These are phyloP conservation scores for Colletotrichum orbiculare DNA, from an alignment of 2,329 filamentous ascomycete genomes.

Conservation along the genomic window DNA sequence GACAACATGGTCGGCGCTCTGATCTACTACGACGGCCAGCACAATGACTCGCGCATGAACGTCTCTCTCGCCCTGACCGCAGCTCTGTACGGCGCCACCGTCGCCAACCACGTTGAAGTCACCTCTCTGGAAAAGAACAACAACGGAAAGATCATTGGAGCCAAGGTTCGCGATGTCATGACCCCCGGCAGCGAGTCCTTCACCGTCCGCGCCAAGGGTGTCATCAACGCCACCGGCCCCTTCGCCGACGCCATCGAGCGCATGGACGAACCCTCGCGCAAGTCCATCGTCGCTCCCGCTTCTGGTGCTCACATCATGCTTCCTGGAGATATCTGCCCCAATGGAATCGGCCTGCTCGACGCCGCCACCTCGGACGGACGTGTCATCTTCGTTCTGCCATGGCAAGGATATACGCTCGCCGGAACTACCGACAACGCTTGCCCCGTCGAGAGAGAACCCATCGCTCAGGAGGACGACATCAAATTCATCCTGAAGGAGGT, in stretches of 20 bases:
- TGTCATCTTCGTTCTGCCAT: constrained; percentile 88
- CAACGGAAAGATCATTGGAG: constrained; percentile 75
- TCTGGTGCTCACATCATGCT: constrained; percentile 87
- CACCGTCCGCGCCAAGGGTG: constrained; percentile 79
- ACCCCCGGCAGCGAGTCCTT: constrained; percentile 72
- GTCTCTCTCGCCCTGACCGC: constrained; percentile 85
- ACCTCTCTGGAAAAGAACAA: constrained; percentile 78
- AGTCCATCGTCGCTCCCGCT: constrained; percentile 81
- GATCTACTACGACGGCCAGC: constrained; percentile 88
- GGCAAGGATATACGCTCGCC: constrained; percentile 88
- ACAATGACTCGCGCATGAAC: constrained; percentile 91
- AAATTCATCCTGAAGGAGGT: constrained; percentile 86
- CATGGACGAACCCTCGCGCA: constrained; percentile 77
- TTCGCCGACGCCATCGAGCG: constrained; percentile 85
- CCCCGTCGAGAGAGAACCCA: constrained; percentile 73
- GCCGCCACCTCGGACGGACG: constrained; percentile 85
- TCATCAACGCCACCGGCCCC: constrained; percentile 87
- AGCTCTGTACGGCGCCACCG: constrained; percentile 80
- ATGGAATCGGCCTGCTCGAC: constrained; percentile 85
- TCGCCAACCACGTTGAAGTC: constrained; percentile 85
- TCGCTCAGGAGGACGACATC: constrained; percentile 81
- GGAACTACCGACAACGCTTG: constrained; percentile 84
- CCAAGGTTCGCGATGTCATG: constrained; percentile 62
- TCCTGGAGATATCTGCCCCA: constrained; percentile 81
- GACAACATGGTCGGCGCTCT: constrained; percentile 80